Conservation (phyloP, 768 basidiomycete species). For the Tylopilus rubrobrunneus region DNA sequence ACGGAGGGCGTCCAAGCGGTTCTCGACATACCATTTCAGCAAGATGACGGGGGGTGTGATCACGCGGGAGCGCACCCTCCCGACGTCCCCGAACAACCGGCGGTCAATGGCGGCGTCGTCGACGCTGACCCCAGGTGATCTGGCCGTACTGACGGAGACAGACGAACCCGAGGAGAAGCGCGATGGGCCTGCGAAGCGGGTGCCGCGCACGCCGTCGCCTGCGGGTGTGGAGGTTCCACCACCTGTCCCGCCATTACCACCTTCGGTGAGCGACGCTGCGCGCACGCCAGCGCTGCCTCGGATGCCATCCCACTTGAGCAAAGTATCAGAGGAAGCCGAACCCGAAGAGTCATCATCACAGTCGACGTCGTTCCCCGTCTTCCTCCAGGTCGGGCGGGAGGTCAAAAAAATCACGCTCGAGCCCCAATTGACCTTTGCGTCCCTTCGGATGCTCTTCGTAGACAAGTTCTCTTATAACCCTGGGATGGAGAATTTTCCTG, state of each 20-base stretch:
- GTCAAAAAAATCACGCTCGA: conserved; percentile 85
- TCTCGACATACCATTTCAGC: conserved; percentile 90
- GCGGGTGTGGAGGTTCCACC: conserved; percentile 17
- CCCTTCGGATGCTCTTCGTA: conserved; percentile 83
- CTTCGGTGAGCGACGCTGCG: conserved; percentile 40
- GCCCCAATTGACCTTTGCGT: conserved; percentile 63
- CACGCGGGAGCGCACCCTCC: conserved; percentile 45
- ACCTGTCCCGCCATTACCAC: conserved; percentile 48
- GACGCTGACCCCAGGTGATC: conserved; percentile 63
- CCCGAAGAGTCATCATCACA: conserved; percentile 13
- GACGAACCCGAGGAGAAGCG: conserved; percentile 43
- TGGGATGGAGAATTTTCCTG: conserved; percentile 88
- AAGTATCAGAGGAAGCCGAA: conserved; percentile 19
- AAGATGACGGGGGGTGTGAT: conserved; percentile 74
- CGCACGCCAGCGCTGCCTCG: conserved; percentile 9
- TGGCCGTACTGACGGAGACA: conserved; percentile 70
- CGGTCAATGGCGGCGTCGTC: conserved; percentile 63
- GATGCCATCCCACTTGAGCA: conserved; percentile 9
- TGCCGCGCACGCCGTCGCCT: conserved; percentile 36
- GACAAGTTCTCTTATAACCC: conserved; percentile 95
- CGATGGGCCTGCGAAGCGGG: conserved; percentile 21
- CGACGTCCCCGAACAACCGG: conserved; percentile 57
- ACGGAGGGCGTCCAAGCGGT: conserved; percentile 91
- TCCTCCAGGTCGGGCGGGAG: conserved; percentile 85
- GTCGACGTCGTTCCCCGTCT: conserved; percentile 55